phyloP scores from a whole-genome alignment of 2,329 filamentous ascomycete species.

The Plectosphaerella sp. region DNA sequence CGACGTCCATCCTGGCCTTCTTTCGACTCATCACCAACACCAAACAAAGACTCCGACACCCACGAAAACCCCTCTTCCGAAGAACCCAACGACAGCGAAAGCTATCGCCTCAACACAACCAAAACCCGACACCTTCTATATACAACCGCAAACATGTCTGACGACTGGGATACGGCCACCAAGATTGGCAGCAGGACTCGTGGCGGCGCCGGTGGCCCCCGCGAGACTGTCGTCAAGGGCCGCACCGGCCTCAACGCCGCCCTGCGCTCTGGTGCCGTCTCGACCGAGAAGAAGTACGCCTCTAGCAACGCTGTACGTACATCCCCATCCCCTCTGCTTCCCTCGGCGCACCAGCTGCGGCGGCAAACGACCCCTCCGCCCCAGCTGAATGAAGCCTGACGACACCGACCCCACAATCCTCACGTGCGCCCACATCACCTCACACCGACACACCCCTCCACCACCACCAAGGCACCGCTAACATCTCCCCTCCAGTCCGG shows the following conservation, averaged over 20 bases:
- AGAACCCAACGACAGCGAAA: background rate
- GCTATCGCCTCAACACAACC: background rate
- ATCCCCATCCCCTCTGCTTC: background rate
- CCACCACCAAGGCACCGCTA: constrained; percentile 5
- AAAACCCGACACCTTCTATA: constrained; percentile 5
- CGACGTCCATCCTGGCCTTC: background rate
- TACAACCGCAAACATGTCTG: constrained; percentile 54
- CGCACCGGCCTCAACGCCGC: constrained; percentile 84
- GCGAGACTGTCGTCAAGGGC: constrained; percentile 87
- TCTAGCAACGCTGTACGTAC: constrained; percentile 73
- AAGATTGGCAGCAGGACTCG: constrained; percentile 89
- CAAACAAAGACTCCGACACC: background rate
- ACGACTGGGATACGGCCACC: constrained; percentile 81
- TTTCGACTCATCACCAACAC: constrained; percentile 3
- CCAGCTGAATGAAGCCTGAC: background rate
- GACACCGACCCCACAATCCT: constrained; percentile 3
- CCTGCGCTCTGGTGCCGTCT: constrained; percentile 71
- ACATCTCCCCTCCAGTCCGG: constrained; percentile 34
- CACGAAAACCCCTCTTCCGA: background rate
- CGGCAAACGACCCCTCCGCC: background rate
- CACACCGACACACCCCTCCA: background rate
- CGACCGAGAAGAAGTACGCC: constrained; percentile 87
- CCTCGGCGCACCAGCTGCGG: background rate
- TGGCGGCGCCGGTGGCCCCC: constrained; percentile 54
- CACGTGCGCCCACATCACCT: background rate